Evolutionary conservation across 179 eudicot genomes (phyloP).

Genomic region (Dionaea muscipula): DNA sequence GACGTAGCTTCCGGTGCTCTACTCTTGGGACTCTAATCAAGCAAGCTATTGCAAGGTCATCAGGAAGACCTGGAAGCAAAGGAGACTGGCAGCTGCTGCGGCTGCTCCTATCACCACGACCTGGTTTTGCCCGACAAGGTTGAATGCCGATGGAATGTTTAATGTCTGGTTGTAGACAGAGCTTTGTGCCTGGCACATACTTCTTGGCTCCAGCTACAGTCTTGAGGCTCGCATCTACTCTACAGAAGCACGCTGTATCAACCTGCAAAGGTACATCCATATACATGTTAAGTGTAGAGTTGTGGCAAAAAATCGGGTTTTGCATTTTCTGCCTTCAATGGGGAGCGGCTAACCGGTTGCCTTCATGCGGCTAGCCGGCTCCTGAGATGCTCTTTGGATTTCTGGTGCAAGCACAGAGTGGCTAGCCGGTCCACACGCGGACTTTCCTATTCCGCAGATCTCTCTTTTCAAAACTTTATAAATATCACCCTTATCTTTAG

Average conservation of each 20-base stretch:
- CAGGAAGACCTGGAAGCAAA: conserved; percentile 79
- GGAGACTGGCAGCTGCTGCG: conserved; percentile 53
- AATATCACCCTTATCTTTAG: too few relatives aligned
- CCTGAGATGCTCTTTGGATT: too few relatives aligned
- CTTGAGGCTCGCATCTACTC: conserved; percentile 72
- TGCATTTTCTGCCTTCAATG: too few relatives aligned
- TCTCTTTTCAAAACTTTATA: too few relatives aligned
- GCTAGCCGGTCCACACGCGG: too few relatives aligned
- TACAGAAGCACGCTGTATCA: conserved; percentile 75
- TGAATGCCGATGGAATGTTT: conserved; percentile 73
- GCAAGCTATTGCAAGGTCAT: conserved; percentile 92
- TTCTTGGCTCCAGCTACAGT: conserved; percentile 66
- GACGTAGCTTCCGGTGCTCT: conserved; percentile 64
- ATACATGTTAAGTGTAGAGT: too few relatives aligned
- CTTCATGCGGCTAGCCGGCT: too few relatives aligned
- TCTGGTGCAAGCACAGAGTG: too few relatives aligned
- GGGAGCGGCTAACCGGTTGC: too few relatives aligned
- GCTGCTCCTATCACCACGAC: conserved; percentile 53
- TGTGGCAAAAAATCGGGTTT: too few relatives aligned
- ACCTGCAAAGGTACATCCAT: too few relatives aligned
- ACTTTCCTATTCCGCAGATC: too few relatives aligned
- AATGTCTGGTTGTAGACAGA: conserved; percentile 63
- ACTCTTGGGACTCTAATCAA: conserved; percentile 69
- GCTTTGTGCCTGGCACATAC: conserved; percentile 66
- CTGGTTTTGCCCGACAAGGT: conserved; percentile 53